Base-by-base conservation (phyloP, 2,329 filamentous ascomycete genomes). In the Trichoderma aggressivum region DNA sequence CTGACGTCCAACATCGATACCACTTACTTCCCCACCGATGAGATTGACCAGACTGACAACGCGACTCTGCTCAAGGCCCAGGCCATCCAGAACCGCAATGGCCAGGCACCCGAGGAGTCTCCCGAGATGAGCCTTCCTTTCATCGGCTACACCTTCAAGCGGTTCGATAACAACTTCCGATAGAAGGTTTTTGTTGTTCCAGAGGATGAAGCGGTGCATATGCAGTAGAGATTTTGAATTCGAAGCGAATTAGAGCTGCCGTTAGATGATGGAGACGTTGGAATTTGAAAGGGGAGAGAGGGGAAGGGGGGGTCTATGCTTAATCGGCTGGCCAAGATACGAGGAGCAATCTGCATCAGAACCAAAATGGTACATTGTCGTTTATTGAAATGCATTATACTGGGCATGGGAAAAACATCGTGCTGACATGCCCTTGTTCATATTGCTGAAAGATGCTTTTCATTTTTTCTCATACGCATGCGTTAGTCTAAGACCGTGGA, bases 11-110 rank as follows among this genome's bases (percentile, higher is more conserved):
- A 96, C 81, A 92, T 97, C 77, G 96, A 99, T 80, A 97, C 96
- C 24, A 95, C 94, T 60, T 98, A 99, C 86, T 99, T 99, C 90
- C 96, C 96, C 11, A 98, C 94, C 66, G 96, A 99, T 79, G 96
- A 99, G 82, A 98, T 99, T 79, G 94, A 97, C 77, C 95, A 98
- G 85, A 95, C 94, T 70, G 94, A 98, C 81, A 97, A 94, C 74
- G 94, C 92, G 70, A 96, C 94, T 28, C 88, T 93, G 75, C 88
- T 97, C 78, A 92, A 94, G 80, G 93, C 93, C 24, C 93, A 97
- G 81, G 93, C 93, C 63, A 88, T 91, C 74, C 90, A 91, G 72
- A 87, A 90, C 65, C 86, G 87, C 75, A 81, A 81, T 74, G 71
- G 71, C 55, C 63, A 62, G 39, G 36, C 56, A 39, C 85, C 87